Evolutionary conservation across 306 rosid species (phyloP), one percentile per base, ranked within the genome.

Genomic region (Pterocarpus santalinus): DNA sequence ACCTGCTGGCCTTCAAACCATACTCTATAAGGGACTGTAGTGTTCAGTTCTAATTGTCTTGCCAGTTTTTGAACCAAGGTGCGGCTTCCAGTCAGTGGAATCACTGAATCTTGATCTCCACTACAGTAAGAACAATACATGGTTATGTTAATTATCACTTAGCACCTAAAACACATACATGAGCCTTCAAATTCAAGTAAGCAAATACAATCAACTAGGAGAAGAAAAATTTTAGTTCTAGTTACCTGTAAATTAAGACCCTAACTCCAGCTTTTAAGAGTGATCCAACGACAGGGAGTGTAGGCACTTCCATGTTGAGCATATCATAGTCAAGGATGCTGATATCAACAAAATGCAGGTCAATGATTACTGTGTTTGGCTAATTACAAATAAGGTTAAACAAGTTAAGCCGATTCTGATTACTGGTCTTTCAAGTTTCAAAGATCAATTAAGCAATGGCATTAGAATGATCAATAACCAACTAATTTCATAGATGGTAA

Each of bases 91-190:
- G 90, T 94, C 61, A 94, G 88, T 35, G 98, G 98, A 67, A 94
- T 94, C 10, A 94, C 98, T 65, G 97, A 94, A 86, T 94, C 98
- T 88, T 94, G 98, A 77, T 94, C 97, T 13, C 98, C 98, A 78
- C 98, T 94, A 72, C 22, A 71, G 65, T 78, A 49, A 70, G 71
- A 49, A 78, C 46, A 76, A 16, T 8, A 49, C 76, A 60, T 65
- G 51, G 30, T 28, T 36, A 53, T 69, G 58, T 35, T 35, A 80
- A 8, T 34, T 44, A 14, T 16, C 17, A 51, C 17, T 57, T 47
- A 11, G 83, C 6, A 39, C 33, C 52, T 41, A 14, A 52, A 16
- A 63, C 13, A 39, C 11, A 61, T 15, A 65, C 5, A 57, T 33
- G n/a, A 55, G 60, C 46, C 60, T 70, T 39, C 15, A 70, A 4